phyloP scores from a whole-genome alignment of 2,329 filamentous ascomycete genomes.

The Pezizomycotina sp. region DNA sequence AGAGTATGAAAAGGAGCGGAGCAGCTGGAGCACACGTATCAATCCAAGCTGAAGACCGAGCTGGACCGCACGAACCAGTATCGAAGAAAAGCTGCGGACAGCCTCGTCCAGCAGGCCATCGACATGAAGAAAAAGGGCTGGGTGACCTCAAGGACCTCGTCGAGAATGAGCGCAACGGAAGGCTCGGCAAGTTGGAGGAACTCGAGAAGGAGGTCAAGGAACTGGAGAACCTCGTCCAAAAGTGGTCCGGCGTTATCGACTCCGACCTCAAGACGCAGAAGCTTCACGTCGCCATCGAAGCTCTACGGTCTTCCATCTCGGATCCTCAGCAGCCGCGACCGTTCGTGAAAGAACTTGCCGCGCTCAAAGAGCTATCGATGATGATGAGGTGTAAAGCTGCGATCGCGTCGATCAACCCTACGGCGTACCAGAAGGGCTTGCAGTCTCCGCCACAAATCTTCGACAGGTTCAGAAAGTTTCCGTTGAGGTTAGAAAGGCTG shows the following conservation, averaged over 20 bases:
- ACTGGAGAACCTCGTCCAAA: slow-evolving; percentile 69
- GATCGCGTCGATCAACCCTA: slow-evolving; percentile 88
- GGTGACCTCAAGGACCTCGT: slow-evolving; percentile 63
- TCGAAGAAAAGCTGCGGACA: slow-evolving; percentile 64
- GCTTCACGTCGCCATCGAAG: slow-evolving; percentile 87
- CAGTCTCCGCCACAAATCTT: slow-evolving; percentile 71
- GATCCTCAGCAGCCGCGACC: slow-evolving; percentile 58
- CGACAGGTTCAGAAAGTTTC: slow-evolving; percentile 93
- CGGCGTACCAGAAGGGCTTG: slow-evolving; percentile 82
- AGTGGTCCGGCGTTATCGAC: slow-evolving; percentile 85
- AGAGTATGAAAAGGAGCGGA: slow-evolving; percentile 82
- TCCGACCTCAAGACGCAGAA: slow-evolving; percentile 86
- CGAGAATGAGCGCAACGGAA: slow-evolving; percentile 72
- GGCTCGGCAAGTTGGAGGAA: slow-evolving; percentile 69
- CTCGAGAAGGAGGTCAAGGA: slow-evolving; percentile 62
- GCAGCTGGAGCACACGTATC: slow-evolving; percentile 59
- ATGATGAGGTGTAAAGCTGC: slow-evolving; percentile 78
- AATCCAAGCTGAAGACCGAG: slow-evolving; percentile 61
- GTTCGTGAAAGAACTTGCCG: slow-evolving; percentile 83
- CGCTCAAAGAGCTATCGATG: slow-evolving; percentile 76
- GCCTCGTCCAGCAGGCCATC: slow-evolving; percentile 78
- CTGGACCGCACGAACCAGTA: slow-evolving; percentile 64
- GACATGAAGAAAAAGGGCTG: slow-evolving; percentile 73
- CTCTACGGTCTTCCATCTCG: slow-evolving; percentile 69
- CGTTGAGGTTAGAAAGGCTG: slow-evolving; percentile 81